Evolutionary conservation across 129 eudicot species (phyloP), one percentile per base, ranked within the genome.

Genomic region (Scalesia atractyloides): DNA sequence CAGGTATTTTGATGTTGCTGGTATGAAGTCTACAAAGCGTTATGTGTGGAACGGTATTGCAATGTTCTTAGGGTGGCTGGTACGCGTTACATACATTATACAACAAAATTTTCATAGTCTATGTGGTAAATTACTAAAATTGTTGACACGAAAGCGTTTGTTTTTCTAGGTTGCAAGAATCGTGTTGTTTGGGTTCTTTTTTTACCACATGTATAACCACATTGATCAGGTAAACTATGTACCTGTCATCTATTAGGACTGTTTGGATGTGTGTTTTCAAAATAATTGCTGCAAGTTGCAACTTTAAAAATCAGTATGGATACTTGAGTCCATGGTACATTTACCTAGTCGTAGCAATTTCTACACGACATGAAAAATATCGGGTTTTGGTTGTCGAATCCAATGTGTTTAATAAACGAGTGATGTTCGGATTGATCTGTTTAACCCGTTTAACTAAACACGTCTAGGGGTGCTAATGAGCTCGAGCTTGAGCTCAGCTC

Each of bases 41-140:
- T 91, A 91, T 73, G 30, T 83, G 36, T 84, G 51, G 81, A 91
- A 91, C 76, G 97, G 97, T 18, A 68, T 91, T 76, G 92, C 88
- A 60, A 78, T 91, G 85, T 91, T 91, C 86, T 60, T 91, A 34
- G 95, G 95, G 80, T 91, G 97, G 97, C 68, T 91, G 97, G 97
- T 91, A 91, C 48, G 81, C 67, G 67, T 72, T 51, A 58, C 48
- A 26, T 33, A 14, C 54, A 57, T 37, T 39, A 16, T 24, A 18
- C 58, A 48, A 49, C 52, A 30, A 64, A 16, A 33, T 9, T 36
- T 11, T 48, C 24, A 24, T 73, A 37, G 22, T n/a, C 66, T 15
- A 30, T 56, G 34, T 73, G 26, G 15, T n/a, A 13, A 9, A 56
- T 56, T 47, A 46, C 39, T 14, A 18, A 24, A 68, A 22, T 14